A percentile compares a stretch with the other conserved stretches of the same genome.
Evolutionary conservation across 805 yeast genomes (phyloP).

Genomic region (Komagataella ulmi): DNA sequence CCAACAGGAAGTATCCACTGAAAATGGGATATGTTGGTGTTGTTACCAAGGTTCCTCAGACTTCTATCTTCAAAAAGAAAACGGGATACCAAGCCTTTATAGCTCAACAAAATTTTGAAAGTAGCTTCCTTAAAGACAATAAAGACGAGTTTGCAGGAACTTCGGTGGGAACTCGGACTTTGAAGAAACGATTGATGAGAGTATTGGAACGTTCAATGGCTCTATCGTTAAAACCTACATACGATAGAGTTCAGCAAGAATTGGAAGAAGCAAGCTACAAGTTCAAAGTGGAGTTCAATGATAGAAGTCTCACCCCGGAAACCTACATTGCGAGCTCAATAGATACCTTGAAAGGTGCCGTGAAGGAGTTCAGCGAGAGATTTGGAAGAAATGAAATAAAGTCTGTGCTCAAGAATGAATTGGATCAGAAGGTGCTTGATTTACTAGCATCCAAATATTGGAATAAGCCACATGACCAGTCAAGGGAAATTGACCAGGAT

Average conservation of each 20-base stretch:
- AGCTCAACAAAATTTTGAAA: constrained; percentile 58
- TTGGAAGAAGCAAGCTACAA: constrained; percentile 86
- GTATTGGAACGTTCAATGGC: constrained; percentile 91
- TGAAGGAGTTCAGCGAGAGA: constrained; percentile 73
- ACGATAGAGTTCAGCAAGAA: constrained; percentile 73
- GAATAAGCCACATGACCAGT: constrained; percentile 44
- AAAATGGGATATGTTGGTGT: constrained; percentile 98
- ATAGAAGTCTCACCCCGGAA: constrained; percentile 85
- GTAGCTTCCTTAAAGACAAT: constrained; percentile 47
- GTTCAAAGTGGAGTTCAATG: constrained; percentile 94
- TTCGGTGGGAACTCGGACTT: constrained; percentile 58
- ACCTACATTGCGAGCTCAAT: constrained; percentile 87
- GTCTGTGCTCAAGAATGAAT: constrained; percentile 63
- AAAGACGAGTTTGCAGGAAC: constrained; percentile 49
- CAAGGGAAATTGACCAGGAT: constrained; percentile 7
- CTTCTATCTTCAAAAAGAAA: constrained; percentile 37
- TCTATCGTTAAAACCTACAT: constrained; percentile 75
- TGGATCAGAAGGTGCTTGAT: constrained; percentile 85
- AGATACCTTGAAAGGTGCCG: constrained; percentile 72
- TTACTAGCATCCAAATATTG: constrained; percentile 84
- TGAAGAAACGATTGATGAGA: constrained; percentile 71
- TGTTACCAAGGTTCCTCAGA: constrained; percentile 65
- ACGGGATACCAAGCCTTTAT: constrained; percentile 50
- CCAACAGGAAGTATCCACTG: constrained; percentile 76
- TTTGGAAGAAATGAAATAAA: constrained; percentile 77